Evolutionary conservation across 768 basidiomycete species (phyloP).

Genomic region (Amyloporia xantha): DNA sequence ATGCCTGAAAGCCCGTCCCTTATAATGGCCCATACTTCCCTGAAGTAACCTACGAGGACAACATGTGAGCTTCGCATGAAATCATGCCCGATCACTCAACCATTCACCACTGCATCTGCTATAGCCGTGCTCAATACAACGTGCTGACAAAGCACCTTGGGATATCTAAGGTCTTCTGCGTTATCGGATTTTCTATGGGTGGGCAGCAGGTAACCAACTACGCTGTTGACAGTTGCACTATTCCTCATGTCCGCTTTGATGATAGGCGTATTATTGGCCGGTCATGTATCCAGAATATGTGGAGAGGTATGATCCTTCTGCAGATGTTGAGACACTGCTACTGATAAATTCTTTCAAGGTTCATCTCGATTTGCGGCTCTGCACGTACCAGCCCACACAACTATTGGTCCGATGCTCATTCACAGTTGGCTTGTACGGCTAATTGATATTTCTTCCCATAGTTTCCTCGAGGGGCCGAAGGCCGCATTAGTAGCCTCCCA

Average conservation of each 20-base stretch:
- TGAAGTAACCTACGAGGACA: slow-evolving; percentile 24
- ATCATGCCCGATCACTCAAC: neutral
- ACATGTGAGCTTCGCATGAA: slow-evolving; percentile 14
- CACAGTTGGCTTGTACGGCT: too few relatives aligned
- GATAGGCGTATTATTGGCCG: slow-evolving; percentile 48
- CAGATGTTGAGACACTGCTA: neutral
- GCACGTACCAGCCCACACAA: slow-evolving; percentile 50
- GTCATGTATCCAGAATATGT: slow-evolving; percentile 46
- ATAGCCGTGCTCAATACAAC: slow-evolving; percentile 22
- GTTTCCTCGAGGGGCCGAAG: slow-evolving; percentile 56
- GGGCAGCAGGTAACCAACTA: slow-evolving; percentile 21
- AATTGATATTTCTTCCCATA: slow-evolving; percentile 15
- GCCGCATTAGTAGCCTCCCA: slow-evolving; percentile 46
- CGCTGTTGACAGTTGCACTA: neutral
- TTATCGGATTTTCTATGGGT: slow-evolving; percentile 26
- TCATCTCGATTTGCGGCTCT: slow-evolving; percentile 42
- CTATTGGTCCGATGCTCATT: slow-evolving; percentile 30
- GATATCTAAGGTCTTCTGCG: slow-evolving; percentile 18
- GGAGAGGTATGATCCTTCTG: slow-evolving; percentile 24
- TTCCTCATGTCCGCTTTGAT: neutral
- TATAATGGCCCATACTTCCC: slow-evolving; percentile 29
- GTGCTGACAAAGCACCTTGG: slow-evolving; percentile 21
- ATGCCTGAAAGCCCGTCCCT: slow-evolving; percentile 18
- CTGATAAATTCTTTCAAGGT: neutral
- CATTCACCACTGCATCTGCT: neutral